These are phyloP conservation scores for Coemansia sp. DNA, from an alignment of 192 early-diverging fungal species.

Conservation along the genomic window DNA sequence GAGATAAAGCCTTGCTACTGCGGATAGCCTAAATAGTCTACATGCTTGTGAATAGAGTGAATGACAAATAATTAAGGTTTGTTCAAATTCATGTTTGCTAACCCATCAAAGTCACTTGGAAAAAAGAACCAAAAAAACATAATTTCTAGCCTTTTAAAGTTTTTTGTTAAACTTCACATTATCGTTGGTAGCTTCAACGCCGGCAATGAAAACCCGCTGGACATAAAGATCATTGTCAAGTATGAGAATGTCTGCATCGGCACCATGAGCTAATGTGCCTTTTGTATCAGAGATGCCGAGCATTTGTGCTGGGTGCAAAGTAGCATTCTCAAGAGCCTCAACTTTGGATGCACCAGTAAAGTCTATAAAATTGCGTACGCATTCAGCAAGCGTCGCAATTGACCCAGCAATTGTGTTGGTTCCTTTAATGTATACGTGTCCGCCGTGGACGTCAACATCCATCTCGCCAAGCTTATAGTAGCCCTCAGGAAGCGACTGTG, in stretches of 20 bases:
- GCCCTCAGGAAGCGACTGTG: slow-evolving; percentile 69
- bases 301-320: slow-evolving; percentile 72
- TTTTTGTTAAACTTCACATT: slow-evolving; percentile 37
- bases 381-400: slow-evolving; percentile 67
- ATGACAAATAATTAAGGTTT: no score
- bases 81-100: no score
- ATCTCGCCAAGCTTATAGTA: slow-evolving; percentile 71
- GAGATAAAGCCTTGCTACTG: no score
- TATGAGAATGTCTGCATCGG: slow-evolving; percentile 77
- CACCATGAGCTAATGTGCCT: slow-evolving; percentile 69
- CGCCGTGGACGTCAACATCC: slow-evolving; percentile 62
- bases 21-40: no score
- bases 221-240: slow-evolving; percentile 65
- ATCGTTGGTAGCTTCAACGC: slow-evolving; percentile 56
- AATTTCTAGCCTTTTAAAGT: slow-evolving; percentile 8
- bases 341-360: slow-evolving; percentile 75
- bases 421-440: slow-evolving; percentile 71
- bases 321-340: slow-evolving; percentile 80
- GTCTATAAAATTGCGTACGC: slow-evolving; percentile 74
- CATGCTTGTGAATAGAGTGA: no score
- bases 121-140: no score
- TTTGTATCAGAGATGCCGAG: slow-evolving; percentile 72
- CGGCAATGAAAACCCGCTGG: slow-evolving; percentile 71
- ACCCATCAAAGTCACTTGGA: no score
- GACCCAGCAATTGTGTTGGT: slow-evolving; percentile 75